Evolutionary conservation across 306 rosid species (phyloP), one percentile per base, ranked within the genome.

Genomic region (Begonia fuchsioides): DNA sequence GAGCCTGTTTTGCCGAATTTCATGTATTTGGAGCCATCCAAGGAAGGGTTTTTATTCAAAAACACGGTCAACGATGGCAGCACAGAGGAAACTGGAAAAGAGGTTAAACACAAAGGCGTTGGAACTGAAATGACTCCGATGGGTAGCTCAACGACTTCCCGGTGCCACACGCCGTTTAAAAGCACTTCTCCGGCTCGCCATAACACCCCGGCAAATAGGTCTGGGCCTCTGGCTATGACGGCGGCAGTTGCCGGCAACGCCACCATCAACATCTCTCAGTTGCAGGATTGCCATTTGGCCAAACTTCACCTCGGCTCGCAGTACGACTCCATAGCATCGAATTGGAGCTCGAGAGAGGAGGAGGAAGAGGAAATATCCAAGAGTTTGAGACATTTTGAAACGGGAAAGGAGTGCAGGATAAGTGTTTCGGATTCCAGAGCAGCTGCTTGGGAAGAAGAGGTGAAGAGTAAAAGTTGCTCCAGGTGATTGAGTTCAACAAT

Each of bases 81-180:
- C 65, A 73, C 70, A 86, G 65, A 68, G 68, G 81, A 73, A 46
- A 70, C 81, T 2, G 72, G 64, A 62, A 68, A 86, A 11, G 83
- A 74, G 51, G 59, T 76, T 49, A 68, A 86, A 32, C 96, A 92
- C 35, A 70, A 71, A 56, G 99, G 82, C 63, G 59, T 68, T 46
- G 99, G 98, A 38, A 86, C 99, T 1, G 99, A 86, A 53, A 92
- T 92, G 94, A 82, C 94, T 44, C 96, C 99, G n/a, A 68, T 82
- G 13, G 99, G 96, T 32, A 92, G 96, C 60, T 92, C 96, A 43
- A 85, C 94, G 15, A 80, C 94, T 46, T 82, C 99, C 56, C 78
- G 96, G 60, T 92, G 96, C 38, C 88, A 73, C 60, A 86, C 99
- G 3, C 99, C 96, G 14, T 67, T 92, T 51, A 77, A 79, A 70